Percentiles rank a stretch among this genome's conserved stretches.
phyloP scores from a whole-genome alignment of 73 alveolate genomes.

The Paraurostyla sp. region DNA sequence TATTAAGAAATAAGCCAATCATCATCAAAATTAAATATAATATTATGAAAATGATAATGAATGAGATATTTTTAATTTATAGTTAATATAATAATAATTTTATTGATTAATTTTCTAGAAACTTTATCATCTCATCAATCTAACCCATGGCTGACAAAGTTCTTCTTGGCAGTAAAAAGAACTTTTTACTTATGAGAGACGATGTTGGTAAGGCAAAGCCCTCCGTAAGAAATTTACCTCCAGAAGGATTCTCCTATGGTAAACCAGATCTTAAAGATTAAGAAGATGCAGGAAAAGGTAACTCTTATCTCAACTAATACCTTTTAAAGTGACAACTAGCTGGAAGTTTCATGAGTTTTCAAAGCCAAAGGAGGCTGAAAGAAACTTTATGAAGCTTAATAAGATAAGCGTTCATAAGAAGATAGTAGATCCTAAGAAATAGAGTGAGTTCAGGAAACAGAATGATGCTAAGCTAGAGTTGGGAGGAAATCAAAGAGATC shows the following conservation, averaged over 20 bases:
- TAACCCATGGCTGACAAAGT: too few species aligned
- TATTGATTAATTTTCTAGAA: too few species aligned
- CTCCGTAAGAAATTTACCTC: conserved; percentile 78
- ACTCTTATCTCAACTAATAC: background rate
- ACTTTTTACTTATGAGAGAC: conserved; percentile 82
- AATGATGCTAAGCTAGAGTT: background rate
- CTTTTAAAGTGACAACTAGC: conserved; percentile 74
- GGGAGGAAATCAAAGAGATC: background rate
- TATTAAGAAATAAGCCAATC: too few species aligned
- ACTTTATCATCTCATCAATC: too few species aligned
- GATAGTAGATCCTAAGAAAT: conserved; percentile 36
- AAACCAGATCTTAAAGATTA: conserved; percentile 73
- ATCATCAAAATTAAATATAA: too few species aligned
- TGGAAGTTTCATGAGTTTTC: conserved; percentile 79
- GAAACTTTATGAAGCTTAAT: conserved; percentile 76
- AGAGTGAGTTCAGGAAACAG: too few species aligned
- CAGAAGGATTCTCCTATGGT: conserved; percentile 81
- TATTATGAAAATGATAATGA: too few species aligned
- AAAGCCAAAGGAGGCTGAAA: conserved; percentile 56
- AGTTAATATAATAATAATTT: too few species aligned
- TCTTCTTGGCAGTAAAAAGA: conserved; percentile 56
- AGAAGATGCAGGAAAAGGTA: conserved; percentile 80
- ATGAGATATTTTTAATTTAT: too few species aligned
- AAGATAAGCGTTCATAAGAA: conserved; percentile 72
- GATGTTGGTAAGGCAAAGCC: conserved; percentile 89